Percentiles rank a stretch among this genome's conserved stretches.
Evolutionary conservation across 208 protist species (phyloP).

Genomic region (Leishmania arabica): DNA sequence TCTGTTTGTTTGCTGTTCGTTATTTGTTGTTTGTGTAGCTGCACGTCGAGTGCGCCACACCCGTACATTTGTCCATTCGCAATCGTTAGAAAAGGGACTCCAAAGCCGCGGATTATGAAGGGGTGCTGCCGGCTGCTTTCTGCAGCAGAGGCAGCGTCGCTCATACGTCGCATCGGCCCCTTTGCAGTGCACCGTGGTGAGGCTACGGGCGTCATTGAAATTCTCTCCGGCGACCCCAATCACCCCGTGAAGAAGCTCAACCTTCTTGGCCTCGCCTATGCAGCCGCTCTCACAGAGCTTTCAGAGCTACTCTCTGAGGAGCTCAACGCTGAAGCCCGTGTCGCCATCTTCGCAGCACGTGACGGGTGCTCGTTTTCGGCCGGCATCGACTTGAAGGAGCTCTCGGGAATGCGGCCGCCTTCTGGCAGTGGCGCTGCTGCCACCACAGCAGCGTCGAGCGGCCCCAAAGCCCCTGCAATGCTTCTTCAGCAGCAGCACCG

Average conservation of each 20-base stretch:
- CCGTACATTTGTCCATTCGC: no score
- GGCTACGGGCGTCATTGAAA: constrained; percentile 49
- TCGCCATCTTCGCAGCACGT: constrained; percentile 52
- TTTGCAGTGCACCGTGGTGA: constrained; percentile 42
- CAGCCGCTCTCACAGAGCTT: constrained; percentile 38
- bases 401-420: constrained; percentile 12
- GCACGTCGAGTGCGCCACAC: neutral
- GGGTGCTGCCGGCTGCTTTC: neutral
- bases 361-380: constrained; percentile 65
- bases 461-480: constrained; percentile 49
- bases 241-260: constrained; percentile 57
- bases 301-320: constrained; percentile 46
- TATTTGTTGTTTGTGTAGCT: neutral
- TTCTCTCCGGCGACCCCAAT: constrained; percentile 40
- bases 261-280: constrained; percentile 51
- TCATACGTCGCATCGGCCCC: constrained; percentile 34
- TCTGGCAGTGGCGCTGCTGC: constrained; percentile 9
- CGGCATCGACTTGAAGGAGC: constrained; percentile 53
- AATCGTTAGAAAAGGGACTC: neutral
- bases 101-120: constrained; percentile 1
- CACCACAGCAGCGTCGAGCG: neutral
- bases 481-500: constrained; percentile 52
- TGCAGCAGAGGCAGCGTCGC: constrained; percentile 2
- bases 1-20: neutral
- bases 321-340: constrained; percentile 48